Evolutionary conservation across 805 yeast species (phyloP).

Genomic region (Citeromyces matritensis): DNA sequence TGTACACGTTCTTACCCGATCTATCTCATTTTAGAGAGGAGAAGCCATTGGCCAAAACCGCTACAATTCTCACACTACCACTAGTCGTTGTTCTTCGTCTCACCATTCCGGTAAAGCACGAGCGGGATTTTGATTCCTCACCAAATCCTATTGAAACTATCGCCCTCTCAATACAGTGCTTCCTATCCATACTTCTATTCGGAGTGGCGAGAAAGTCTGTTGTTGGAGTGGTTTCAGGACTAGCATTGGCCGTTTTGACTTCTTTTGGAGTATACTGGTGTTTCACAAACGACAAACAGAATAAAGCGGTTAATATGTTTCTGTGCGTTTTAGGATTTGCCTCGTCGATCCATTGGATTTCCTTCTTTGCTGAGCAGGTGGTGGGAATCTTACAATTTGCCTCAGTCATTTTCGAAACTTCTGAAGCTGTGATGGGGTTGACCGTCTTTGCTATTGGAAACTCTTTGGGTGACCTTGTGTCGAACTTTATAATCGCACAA

Average conservation of each 20-base stretch:
- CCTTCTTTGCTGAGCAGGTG: conserved; percentile 55
- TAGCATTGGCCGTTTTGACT: too few species aligned
- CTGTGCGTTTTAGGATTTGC: conserved; percentile 45
- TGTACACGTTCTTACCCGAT: neutral
- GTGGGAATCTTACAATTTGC: conserved; percentile 48
- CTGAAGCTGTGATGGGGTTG: conserved; percentile 73
- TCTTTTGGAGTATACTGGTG: too few species aligned
- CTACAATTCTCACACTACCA: too few species aligned
- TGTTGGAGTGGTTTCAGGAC: conserved; percentile 2
- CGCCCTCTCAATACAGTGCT: conserved; percentile 14
- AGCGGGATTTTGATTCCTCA: conserved; percentile 3
- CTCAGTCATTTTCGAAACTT: conserved; percentile 41
- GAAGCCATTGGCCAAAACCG: too few species aligned
- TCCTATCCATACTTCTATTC: conserved; percentile 10
- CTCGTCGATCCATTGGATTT: conserved; percentile 52
- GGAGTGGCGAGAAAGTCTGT: too few species aligned
- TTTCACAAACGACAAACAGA: conserved; percentile 3
- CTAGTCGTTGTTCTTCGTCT: conserved; percentile 12
- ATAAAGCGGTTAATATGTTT: conserved; percentile 8
- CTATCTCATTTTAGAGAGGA: too few species aligned
- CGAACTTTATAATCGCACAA: conserved; percentile 66
- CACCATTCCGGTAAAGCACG: conserved; percentile 19
- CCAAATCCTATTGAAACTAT: conserved; percentile 2
- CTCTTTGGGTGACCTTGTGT: conserved; percentile 78
- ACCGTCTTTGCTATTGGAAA: conserved; percentile 89